These are phyloP conservation scores for Apiospora kogelbergensis DNA, from an alignment of 2,329 filamentous ascomycete species.

Conservation along the genomic window DNA sequence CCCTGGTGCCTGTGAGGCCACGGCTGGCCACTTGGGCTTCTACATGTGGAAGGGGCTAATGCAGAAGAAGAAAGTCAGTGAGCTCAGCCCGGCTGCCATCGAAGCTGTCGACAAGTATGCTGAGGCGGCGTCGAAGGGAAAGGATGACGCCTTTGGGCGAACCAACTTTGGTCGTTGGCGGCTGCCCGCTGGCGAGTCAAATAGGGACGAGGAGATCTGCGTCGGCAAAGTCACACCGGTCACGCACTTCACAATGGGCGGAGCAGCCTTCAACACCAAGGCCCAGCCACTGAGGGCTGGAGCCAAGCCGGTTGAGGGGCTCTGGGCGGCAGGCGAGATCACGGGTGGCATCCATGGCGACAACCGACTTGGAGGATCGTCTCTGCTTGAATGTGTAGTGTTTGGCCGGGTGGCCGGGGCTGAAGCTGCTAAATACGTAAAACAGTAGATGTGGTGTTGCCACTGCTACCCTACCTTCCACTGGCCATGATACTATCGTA, in stretches of 20 bases:
- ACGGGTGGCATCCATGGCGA: slow-evolving; percentile 65
- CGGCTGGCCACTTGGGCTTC: slow-evolving; percentile 59
- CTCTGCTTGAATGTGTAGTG: slow-evolving; percentile 62
- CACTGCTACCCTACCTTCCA: not conserved
- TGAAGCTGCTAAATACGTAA: slow-evolving; percentile 37
- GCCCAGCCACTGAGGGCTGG: slow-evolving; percentile 48
- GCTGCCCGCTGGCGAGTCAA: slow-evolving; percentile 41
- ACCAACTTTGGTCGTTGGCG: slow-evolving; percentile 56
- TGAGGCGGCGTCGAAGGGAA: slow-evolving; percentile 38
- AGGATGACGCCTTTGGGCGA: slow-evolving; percentile 46
- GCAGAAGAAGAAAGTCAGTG: slow-evolving; percentile 52
- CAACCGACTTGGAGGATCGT: slow-evolving; percentile 62
- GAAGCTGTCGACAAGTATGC: slow-evolving; percentile 50
- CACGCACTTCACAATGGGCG: slow-evolving; percentile 68
- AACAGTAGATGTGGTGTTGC: not conserved
- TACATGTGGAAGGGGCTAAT: slow-evolving; percentile 64
- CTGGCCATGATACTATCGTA: not conserved
- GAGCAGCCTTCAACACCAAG: slow-evolving; percentile 55
- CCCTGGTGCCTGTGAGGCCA: slow-evolving; percentile 52
- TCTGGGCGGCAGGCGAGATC: slow-evolving; percentile 65
- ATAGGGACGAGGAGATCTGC: slow-evolving; percentile 53
- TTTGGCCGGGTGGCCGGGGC: slow-evolving; percentile 60
- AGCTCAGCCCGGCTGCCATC: slow-evolving; percentile 42
- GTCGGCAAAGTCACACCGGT: slow-evolving; percentile 62
- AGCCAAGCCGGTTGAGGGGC: slow-evolving; percentile 45